Percentiles rank a stretch among this genome's conserved stretches.
These are phyloP conservation scores for Stephanodiscus minutulus DNA, from an alignment of 108 stramenopile species.

Conservation along the genomic window DNA sequence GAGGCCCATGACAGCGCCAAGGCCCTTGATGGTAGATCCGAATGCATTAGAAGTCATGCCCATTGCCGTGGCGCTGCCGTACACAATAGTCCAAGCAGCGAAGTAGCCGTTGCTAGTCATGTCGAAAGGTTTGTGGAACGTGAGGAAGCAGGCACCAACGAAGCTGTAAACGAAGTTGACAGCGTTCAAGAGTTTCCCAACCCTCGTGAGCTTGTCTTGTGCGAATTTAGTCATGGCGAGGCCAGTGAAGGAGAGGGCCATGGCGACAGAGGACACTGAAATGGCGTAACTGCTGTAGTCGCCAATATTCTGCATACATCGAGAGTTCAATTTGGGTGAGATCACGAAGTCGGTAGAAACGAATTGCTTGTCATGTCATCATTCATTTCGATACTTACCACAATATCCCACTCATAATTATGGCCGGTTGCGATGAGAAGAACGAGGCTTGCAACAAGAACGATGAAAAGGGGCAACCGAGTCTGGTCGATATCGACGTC, in stretches of 20 bases:
- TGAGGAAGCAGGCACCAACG: constrained; percentile 58
- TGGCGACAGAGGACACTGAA: constrained; percentile 34
- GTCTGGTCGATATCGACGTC: constrained; percentile 8
- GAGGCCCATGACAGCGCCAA: constrained; percentile 46
- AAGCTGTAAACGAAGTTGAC: constrained; percentile 47
- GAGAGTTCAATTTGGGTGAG: neutral
- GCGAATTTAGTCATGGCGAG: constrained; percentile 15
- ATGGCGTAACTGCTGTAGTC: constrained; percentile 33
- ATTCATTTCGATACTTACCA: neutral
- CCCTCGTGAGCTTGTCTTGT: constrained; percentile 9
- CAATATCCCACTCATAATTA: constrained; percentile 7
- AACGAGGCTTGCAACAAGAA: constrained; percentile 41
- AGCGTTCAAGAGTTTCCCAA: constrained; percentile 17
- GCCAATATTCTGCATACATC: neutral
- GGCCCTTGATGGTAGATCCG: constrained; percentile 17
- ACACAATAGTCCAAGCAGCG: constrained; percentile 52
- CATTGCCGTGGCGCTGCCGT: constrained; percentile 34
- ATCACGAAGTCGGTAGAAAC: neutral
- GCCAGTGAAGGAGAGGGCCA: constrained; percentile 24
- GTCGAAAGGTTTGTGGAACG: constrained; percentile 49
- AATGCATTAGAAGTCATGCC: constrained; percentile 20
- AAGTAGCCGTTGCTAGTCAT: constrained; percentile 59
- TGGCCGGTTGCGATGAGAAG: constrained; percentile 45
- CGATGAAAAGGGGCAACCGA: constrained; percentile 39
- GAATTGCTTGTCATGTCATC: neutral